Conservation (phyloP, 768 basidiomycete species). For the Inosperma sp. region DNA sequence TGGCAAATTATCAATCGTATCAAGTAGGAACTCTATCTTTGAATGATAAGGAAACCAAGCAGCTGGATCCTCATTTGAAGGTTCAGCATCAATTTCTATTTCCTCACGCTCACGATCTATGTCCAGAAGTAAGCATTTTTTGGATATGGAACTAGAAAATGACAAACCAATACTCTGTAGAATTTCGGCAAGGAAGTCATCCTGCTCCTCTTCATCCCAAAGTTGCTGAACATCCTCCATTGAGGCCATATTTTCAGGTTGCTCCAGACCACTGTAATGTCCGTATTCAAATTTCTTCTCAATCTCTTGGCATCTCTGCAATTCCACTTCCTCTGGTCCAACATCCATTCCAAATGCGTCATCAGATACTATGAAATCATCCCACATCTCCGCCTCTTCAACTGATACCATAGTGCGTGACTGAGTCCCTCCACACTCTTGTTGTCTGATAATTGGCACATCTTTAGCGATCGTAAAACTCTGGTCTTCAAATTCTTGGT, state of each 20-base stretch:
- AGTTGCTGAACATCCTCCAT: conserved; percentile 2
- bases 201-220: conserved; percentile 13
- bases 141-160: neutral
- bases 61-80: neutral
- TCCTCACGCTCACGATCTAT: neutral
- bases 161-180: conserved; percentile 5
- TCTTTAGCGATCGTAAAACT: neutral
- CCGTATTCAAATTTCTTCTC: conserved; percentile 10
- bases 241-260: too few species aligned
- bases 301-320: neutral
- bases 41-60: conserved; percentile 12
- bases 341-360: neutral
- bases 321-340: neutral
- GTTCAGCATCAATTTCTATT: neutral
- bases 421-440: neutral
- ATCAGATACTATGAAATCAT: neutral
- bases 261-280: conserved; percentile 11
- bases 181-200: conserved; percentile 10
- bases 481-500: neutral
- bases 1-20: conserved; percentile 28
- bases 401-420: neutral
- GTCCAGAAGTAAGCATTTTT: too few species aligned
- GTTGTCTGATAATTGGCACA: neutral
- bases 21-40: conserved; percentile 19
- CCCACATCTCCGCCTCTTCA: neutral